Conservation (phyloP, 148 eudicot genomes). For the Diospyros kaki region DNA sequence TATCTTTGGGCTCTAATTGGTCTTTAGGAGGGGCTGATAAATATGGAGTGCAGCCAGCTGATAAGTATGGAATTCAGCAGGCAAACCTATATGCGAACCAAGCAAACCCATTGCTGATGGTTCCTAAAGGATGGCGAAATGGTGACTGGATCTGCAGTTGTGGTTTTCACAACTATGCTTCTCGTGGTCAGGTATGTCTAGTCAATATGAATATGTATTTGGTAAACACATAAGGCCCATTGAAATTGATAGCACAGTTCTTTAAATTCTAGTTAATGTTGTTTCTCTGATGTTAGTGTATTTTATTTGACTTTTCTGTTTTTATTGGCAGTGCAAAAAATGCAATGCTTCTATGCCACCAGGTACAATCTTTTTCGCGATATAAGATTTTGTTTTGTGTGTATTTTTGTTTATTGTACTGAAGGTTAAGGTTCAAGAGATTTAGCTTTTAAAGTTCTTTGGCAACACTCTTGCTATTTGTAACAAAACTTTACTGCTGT, state of each 20-base stretch:
- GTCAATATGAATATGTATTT: not conserved
- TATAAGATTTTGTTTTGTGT: not conserved
- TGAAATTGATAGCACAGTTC: not conserved
- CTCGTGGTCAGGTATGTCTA: constrained; percentile 51
- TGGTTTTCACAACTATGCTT: constrained; percentile 81
- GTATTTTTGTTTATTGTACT: not conserved
- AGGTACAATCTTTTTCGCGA: constrained; percentile 29
- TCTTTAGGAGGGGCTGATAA: constrained; percentile 34
- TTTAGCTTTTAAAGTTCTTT: not conserved
- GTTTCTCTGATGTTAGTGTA: not conserved
- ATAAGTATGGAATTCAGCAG: constrained; percentile 31
- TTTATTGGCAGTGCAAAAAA: constrained; percentile 60
- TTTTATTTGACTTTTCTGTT: constrained; percentile 14
- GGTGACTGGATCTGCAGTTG: constrained; percentile 85
- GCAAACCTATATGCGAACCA: constrained; percentile 26
- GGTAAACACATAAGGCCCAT: not conserved
- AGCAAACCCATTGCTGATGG: constrained; percentile 31
- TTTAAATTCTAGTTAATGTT: not conserved
- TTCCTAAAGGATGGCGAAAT: constrained; percentile 63
- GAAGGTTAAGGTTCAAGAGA: not conserved
- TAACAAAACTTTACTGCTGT: no score
- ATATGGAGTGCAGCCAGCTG: constrained; percentile 31
- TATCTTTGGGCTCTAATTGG: constrained; percentile 48
- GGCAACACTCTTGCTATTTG: no score
- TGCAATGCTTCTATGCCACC: constrained; percentile 62